Percentiles rank a stretch among this genome's conserved stretches.
These are phyloP conservation scores for Ceriops decandra DNA, from an alignment of 345 rosid genomes.

Conservation along the genomic window DNA sequence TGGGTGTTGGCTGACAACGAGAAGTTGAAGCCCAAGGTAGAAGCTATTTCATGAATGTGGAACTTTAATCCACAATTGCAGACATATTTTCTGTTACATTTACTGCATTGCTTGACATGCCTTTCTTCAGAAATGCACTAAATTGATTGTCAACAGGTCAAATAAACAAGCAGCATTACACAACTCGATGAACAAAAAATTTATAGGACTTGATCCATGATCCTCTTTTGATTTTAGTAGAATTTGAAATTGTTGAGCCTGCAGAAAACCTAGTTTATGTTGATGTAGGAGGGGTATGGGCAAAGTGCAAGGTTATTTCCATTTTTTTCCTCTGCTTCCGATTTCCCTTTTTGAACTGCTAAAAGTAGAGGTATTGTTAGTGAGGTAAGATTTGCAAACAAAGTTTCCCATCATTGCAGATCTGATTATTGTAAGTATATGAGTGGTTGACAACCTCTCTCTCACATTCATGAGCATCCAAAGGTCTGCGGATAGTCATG, in stretches of 20 bases:
- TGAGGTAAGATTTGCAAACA: too few species aligned
- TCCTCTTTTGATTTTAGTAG: background rate
- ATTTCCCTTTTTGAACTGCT: too few species aligned
- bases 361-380: too few species aligned
- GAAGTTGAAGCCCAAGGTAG: slow-evolving; percentile 75
- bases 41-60: background rate
- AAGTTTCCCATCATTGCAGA: too few species aligned
- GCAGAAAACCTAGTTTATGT: background rate
- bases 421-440: too few species aligned
- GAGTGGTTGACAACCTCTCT: too few species aligned
- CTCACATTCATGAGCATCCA: too few species aligned
- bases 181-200: background rate
- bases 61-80: background rate
- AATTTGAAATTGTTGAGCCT: background rate
- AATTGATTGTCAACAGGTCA: background rate
- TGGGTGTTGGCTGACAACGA: slow-evolving; percentile 90
- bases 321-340: too few species aligned
- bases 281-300: background rate
- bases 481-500: too few species aligned
- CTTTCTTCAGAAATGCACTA: background rate
- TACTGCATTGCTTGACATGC: background rate
- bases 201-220: background rate
- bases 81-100: slow-evolving; percentile 5
- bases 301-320: too few species aligned
- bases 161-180: background rate